phyloP scores from a whole-genome alignment of 148 eudicot genomes.

The Polygonum aviculare region DNA sequence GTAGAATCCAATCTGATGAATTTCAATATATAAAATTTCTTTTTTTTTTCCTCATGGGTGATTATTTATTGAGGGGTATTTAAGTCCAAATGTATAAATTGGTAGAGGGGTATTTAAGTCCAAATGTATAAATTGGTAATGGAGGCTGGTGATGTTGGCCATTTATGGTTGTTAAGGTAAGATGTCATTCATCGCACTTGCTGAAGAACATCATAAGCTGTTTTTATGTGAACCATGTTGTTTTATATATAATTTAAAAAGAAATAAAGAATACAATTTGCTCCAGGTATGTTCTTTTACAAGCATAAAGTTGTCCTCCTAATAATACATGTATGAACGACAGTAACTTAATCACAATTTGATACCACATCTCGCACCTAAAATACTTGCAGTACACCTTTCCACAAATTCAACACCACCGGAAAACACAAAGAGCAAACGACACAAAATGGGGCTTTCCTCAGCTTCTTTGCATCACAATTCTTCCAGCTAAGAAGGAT shows the following conservation, averaged over 20 bases:
- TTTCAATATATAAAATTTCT: no score
- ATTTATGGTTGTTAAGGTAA: no score
- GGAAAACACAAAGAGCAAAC: background rate
- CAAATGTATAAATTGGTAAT: no score
- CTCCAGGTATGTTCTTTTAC: background rate
- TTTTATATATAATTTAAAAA: background rate
- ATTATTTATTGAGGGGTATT: no score
- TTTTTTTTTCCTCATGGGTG: no score
- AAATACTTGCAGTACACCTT: background rate
- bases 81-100: no score
- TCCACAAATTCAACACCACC: background rate
- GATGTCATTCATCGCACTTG: no score
- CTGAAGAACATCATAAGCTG: background rate
- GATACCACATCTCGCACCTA: constrained; percentile 1
- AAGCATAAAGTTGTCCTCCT: constrained; percentile 5
- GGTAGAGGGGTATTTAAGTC: no score
- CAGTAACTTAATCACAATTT: background rate
- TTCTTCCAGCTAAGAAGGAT: no score
- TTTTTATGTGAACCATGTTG: background rate
- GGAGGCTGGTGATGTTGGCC: no score
- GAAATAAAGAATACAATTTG: background rate
- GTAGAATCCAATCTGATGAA: no score
- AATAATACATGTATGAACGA: background rate
- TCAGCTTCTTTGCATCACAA: background rate
- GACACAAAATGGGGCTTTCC: background rate